Base-by-base conservation (phyloP, 768 basidiomycete species). In the Lactarius trivialis region DNA sequence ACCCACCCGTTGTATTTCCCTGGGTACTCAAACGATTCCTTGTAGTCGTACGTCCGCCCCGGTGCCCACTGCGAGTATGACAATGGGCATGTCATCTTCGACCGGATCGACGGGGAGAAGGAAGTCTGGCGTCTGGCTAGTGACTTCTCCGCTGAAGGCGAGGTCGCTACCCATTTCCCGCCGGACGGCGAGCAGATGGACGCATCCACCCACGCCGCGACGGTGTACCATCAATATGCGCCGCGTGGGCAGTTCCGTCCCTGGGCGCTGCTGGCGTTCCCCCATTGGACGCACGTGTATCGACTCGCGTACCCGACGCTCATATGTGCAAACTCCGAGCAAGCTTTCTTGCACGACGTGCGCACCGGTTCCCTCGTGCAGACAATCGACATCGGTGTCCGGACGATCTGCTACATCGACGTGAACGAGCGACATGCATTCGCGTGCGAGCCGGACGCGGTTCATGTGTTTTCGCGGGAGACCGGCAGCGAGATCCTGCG, bases 41-140 rank as follows among this genome's bases (percentile, higher is more conserved):
- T 70, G 24, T 63, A 85, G 81, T 68, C 64, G 19, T 79, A 85
- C 68, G 81, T 87, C 33, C 79, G 80, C 34, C 65, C 69, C 11
- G 81, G 76, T 53, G 88, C 89, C 0, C 89, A 91, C 68, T 81
- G 83, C 66, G 91, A 92, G 72, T 93, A 90, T 65, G 83, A 76
- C 14, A 73, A 80, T 32, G 90, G 91, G 12, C 90, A 81, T 68
- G 74, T 91, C 53, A 74, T 91, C 51, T 88, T 90, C 70, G 86
- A 91, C 67, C 81, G 86, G 30, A 52, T 70, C 24, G 79, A 77
- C 30, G 77, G 79, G 9, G 68, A 73, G 64, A 86, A 87, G 65
- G 91, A 93, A 70, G 82, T 91, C 19, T 93, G 90, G 91, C 76
- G 85, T 28, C 78, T 68, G 33, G 68, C 76, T 7, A 67, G 74